phyloP scores from a whole-genome alignment of 805 yeast genomes.

The Ogataea paradorogensis region DNA sequence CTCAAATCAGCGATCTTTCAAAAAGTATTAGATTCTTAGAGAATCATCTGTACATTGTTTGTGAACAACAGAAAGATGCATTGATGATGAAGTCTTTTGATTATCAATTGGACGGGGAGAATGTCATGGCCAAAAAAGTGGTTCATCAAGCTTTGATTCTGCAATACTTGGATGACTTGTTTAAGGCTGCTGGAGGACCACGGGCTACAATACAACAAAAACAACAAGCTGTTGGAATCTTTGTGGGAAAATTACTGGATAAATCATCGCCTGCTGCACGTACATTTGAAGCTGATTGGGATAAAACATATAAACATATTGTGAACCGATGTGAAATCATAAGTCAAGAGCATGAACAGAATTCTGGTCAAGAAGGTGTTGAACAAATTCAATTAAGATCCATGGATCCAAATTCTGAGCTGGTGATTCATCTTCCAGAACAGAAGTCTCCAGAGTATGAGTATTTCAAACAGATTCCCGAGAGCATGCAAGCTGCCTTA shows the following conservation, averaged over 20 bases:
- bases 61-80: constrained; percentile 86
- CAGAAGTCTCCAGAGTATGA: constrained; percentile 51
- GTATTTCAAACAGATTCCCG: constrained; percentile 56
- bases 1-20: constrained; percentile 54
- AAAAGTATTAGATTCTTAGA: constrained; percentile 51
- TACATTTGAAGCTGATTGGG: constrained; percentile 73
- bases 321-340: constrained; percentile 69
- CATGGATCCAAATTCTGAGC: constrained; percentile 76
- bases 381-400: constrained; percentile 86
- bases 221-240: constrained; percentile 51
- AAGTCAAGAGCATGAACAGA: constrained; percentile 44
- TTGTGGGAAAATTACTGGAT: constrained; percentile 61
- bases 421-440: constrained; percentile 67
- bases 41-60: constrained; percentile 64
- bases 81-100: constrained; percentile 92
- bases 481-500: constrained; percentile 72
- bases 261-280: constrained; percentile 56
- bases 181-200: constrained; percentile 26
- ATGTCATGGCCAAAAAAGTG: constrained; percentile 53
- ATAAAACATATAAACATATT: constrained; percentile 73
- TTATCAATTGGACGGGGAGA: constrained; percentile 62
- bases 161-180: constrained; percentile 50
- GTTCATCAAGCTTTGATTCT: constrained; percentile 77
- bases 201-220: constrained; percentile 21
- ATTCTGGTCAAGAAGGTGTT: constrained; percentile 51